Evolutionary conservation across 108 stramenopile species (phyloP).

Genomic region (Pseudonitzschia pungens): DNA sequence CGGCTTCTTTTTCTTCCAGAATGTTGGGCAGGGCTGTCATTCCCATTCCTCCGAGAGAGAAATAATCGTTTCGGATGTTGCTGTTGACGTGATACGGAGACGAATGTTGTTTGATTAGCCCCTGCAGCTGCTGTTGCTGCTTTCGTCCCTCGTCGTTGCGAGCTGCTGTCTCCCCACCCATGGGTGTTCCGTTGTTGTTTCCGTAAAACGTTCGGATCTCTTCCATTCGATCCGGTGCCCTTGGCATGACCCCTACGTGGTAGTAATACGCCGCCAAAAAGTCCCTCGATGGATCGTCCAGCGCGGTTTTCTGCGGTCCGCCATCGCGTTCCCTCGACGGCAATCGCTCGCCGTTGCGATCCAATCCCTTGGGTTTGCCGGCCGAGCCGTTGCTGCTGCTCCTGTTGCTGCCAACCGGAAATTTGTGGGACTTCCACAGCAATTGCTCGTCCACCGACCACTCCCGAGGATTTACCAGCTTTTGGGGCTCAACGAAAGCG

Average conservation of each 20-base stretch:
- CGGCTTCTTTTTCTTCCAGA: constrained; percentile 6
- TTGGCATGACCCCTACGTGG: constrained; percentile 36
- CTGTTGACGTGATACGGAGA: background rate
- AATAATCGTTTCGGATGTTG: background rate
- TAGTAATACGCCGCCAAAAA: constrained; percentile 39
- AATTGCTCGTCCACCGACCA: constrained; percentile 42
- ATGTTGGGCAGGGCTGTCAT: background rate
- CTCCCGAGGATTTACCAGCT: constrained; percentile 16
- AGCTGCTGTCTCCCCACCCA: background rate
- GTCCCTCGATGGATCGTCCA: constrained; percentile 25
- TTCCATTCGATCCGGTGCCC: constrained; percentile 8
- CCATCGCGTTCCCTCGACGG: constrained; percentile 1
- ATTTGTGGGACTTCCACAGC: constrained; percentile 28
- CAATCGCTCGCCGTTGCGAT: background rate
- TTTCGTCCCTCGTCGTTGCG: background rate
- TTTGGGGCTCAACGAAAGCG: background rate
- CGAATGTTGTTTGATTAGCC: constrained; percentile 1
- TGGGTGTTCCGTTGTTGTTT: background rate
- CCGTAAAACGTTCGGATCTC: background rate
- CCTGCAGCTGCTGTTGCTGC: background rate
- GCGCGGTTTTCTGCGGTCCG: background rate
- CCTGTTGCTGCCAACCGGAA: background rate
- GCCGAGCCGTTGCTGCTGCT: background rate
- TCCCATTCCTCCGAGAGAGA: background rate
- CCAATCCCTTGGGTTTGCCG: background rate